These are phyloP conservation scores for Fusarium tricinctum DNA, from an alignment of 2,329 filamentous ascomycete genomes.

Conservation along the genomic window DNA sequence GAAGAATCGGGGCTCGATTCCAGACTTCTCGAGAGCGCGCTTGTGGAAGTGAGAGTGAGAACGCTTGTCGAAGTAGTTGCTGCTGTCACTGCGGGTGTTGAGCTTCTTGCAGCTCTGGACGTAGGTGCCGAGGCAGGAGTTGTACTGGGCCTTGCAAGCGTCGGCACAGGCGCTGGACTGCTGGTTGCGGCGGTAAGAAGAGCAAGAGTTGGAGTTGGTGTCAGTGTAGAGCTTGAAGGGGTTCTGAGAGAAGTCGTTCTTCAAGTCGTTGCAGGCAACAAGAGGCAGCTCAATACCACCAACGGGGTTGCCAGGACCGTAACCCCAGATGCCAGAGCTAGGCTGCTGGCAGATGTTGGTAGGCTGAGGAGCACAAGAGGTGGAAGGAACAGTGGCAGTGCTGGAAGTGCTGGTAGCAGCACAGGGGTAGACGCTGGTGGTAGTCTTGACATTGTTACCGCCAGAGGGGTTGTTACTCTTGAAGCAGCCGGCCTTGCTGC, in stretches of 20 bases:
- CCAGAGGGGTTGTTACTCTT: conserved; percentile 58
- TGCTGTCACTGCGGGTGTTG: conserved; percentile 43
- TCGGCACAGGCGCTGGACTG: conserved; percentile 62
- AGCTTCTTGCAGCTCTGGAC: conserved; percentile 62
- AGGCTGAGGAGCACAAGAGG: conserved; percentile 60
- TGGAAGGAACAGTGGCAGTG: conserved; percentile 51
- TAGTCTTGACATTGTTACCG: conserved; percentile 53
- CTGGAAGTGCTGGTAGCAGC: conserved; percentile 49
- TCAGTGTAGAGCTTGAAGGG: conserved; percentile 68
- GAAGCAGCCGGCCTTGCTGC: conserved; percentile 61
- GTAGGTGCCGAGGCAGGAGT: conserved; percentile 63
- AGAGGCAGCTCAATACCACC: conserved; percentile 66
- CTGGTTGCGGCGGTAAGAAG: conserved; percentile 57
- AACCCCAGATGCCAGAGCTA: conserved; percentile 71
- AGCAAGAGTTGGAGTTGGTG: conserved; percentile 59
- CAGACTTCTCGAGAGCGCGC: conserved; percentile 46
- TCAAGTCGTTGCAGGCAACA: conserved; percentile 68
- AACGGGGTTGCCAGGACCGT: conserved; percentile 73
- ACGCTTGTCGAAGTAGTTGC: conserved; percentile 40
- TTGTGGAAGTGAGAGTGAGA: conserved; percentile 44
- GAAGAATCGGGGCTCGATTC: conserved; percentile 47
- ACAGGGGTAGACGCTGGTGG: conserved; percentile 55
- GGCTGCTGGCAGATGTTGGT: conserved; percentile 69
- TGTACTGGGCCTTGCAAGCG: conserved; percentile 67
- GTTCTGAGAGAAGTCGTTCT: conserved; percentile 58